These are phyloP conservation scores for Cunninghamia lanceolata DNA, from an alignment of 75 land plant species.

Conservation along the genomic window DNA sequence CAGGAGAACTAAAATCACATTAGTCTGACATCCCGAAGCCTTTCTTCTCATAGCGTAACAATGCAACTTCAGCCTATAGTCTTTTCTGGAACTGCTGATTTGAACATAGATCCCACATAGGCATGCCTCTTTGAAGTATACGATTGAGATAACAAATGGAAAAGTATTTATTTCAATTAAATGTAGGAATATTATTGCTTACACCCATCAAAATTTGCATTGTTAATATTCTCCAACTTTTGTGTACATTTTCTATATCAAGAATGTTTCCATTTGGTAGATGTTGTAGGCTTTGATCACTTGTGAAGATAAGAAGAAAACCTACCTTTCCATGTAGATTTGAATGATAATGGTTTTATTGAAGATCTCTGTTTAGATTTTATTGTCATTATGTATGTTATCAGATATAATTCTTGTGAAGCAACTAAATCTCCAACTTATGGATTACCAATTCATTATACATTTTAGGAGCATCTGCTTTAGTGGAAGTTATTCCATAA, in stretches of 20 bases:
- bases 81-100: too few species aligned
- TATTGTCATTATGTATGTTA: constrained; percentile 65
- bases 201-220: neutral
- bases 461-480: constrained; percentile 67
- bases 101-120: too few species aligned
- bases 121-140: too few species aligned
- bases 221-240: neutral
- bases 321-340: neutral
- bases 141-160: neutral
- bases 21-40: too few species aligned
- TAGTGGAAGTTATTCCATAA: constrained; percentile 68
- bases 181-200: neutral
- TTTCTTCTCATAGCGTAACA: too few species aligned
- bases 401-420: constrained; percentile 76
- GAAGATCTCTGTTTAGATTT: constrained; percentile 45
- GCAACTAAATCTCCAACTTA: constrained; percentile 46
- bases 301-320: neutral
- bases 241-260: neutral
- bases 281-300: neutral
- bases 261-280: constrained; percentile 2
- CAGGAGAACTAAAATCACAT: too few species aligned
- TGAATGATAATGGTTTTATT: neutral
- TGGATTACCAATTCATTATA: constrained; percentile 71
- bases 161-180: neutral
- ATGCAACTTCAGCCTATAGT: too few species aligned